Evolutionary conservation across 2,329 filamentous ascomycete genomes (phyloP).

Genomic region (Mollisia scopiformis): DNA sequence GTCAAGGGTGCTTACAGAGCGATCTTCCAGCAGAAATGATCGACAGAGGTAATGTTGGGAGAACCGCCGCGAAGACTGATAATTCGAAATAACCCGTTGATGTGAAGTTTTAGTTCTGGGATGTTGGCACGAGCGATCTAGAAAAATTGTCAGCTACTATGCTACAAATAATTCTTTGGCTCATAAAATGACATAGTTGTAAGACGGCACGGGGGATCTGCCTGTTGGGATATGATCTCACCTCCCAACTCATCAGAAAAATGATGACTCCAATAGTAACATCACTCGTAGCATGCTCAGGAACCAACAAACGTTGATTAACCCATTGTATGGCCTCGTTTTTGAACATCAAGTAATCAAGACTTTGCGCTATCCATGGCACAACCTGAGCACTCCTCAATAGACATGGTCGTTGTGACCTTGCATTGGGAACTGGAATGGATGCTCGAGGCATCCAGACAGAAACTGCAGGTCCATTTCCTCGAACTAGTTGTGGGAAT

Average conservation of each 20-base stretch:
- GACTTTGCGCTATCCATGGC: slow-evolving; percentile 3
- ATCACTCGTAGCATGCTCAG: neutral
- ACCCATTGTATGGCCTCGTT: slow-evolving; percentile 1
- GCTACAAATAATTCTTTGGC: no score
- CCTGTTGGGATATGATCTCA: no score
- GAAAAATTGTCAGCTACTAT: neutral
- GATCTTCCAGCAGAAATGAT: slow-evolving; percentile 7
- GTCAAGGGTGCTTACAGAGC: neutral
- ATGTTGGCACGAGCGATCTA: slow-evolving; percentile 1
- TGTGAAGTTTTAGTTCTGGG: neutral
- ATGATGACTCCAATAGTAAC: slow-evolving; percentile 1
- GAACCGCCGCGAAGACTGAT: neutral
- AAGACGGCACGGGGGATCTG: neutral
- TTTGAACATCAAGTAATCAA: slow-evolving; percentile 1
- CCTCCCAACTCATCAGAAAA: slow-evolving; percentile 8
- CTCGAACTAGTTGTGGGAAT: neutral
- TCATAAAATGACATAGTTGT: no score
- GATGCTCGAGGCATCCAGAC: slow-evolving; percentile 1
- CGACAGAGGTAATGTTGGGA: neutral
- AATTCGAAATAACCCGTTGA: neutral
- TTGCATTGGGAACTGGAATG: neutral
- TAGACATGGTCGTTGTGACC: neutral
- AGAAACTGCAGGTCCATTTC: neutral
- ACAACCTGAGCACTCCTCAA: neutral
- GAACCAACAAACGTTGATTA: neutral